Evolutionary conservation across 1,139 yeast species (phyloP), one percentile per base, ranked within the genome.

Genomic region (Nakaseomyces uthaithaninus): DNA sequence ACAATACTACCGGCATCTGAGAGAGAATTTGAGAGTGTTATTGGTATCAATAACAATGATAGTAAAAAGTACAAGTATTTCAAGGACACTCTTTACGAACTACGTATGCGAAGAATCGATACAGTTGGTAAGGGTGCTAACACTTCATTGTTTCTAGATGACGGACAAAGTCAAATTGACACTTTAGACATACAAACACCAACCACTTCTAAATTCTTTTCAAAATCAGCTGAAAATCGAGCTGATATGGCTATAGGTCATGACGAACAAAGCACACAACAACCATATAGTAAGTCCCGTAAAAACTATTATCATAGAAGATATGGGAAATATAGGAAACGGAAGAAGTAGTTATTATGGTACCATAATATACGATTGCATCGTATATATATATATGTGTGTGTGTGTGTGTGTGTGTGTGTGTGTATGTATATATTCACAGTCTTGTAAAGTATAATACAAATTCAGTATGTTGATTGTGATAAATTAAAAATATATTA

Each of bases 1-100:
- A 54, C 60, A 15, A 63, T 62, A 34, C 58, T 80, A 25, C 89
- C 89, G 0, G 65, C 69, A 1, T 70, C 69, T 12, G 71, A 71
- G 42, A 58, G 55, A n/a, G 83, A 73, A 37, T 80, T 69, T 55
- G 59, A 65, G 6, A 61, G 59, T 38, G 53, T 77, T 24, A 59
- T 60, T 2, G 75, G 67, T 9, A 62, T 72, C 14, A 57, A 60
- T 11, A 60, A 59, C 28, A 66, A 60, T 9, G 77, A 74, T 42
- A 51, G 57, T 28, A 65, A 60, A 3, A 66, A 68, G 48, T 80
- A 71, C 52, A 60, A 60, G 27, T 61, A 65, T 47, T 77, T 80
- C 56, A 74, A 69, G 46, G 60, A 65, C 15, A 47, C 63, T 1
- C 60, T 77, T 38, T 60, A 59, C 4, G 64, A 61, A 22, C 55